phyloP scores from a whole-genome alignment of 192 early-diverging fungal species.

The Umbelopsis sp. region DNA sequence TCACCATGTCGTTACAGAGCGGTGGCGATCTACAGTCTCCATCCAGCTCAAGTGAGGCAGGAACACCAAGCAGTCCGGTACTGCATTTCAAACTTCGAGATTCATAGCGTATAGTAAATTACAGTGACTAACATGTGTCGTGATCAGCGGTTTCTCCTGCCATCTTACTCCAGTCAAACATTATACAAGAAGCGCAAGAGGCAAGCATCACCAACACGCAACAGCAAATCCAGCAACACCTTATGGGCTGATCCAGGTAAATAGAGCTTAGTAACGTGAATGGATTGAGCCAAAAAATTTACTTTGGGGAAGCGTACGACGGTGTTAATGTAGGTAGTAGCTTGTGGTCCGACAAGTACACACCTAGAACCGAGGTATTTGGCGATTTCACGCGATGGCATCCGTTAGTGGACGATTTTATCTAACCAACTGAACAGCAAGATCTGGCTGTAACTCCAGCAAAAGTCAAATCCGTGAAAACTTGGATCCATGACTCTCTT shows the following conservation, averaged over 20 bases:
- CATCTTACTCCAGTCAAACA: constrained; percentile 3
- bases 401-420: not conserved
- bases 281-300: no score
- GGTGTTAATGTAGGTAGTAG: not conserved
- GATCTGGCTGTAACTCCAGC: not conserved
- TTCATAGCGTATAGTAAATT: not conserved
- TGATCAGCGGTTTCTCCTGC: not conserved
- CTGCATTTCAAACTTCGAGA: not conserved
- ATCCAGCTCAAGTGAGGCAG: constrained; percentile 12
- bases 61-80: constrained; percentile 15
- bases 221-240: not conserved
- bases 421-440: not conserved
- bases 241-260: not conserved
- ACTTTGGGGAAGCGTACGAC: not conserved
- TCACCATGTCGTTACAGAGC: constrained; percentile 1
- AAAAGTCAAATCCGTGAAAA: not conserved
- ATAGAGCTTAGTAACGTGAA: no score
- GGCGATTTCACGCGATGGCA: not conserved
- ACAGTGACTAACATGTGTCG: no score
- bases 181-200: constrained; percentile 18
- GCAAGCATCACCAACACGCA: not conserved
- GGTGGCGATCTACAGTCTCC: constrained; percentile 19
- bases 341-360: constrained; percentile 17
- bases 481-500: constrained; percentile 3
- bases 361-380: constrained; percentile 3